Percentiles rank a stretch among this genome's conserved stretches.
Conservation (phyloP, 352 stramenopile species). For the Phytophthora uliginosa region DNA sequence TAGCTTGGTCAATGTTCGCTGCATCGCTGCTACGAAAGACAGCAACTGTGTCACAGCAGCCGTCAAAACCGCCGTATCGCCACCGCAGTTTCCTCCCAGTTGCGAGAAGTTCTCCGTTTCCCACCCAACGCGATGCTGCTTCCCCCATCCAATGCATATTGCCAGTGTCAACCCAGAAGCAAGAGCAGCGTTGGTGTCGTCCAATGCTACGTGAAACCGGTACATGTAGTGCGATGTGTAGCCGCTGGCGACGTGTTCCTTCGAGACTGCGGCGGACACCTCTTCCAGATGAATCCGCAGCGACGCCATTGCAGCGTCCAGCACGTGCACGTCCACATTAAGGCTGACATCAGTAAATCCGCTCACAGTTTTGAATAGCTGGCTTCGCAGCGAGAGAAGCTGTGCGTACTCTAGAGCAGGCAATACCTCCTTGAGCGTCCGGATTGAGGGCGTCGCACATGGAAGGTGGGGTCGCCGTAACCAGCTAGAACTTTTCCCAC, state of each 20-base stretch:
- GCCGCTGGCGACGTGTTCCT: background rate
- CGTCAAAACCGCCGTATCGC: background rate
- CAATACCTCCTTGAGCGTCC: background rate
- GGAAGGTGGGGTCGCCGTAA: conserved; percentile 18
- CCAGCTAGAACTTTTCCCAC: conserved; percentile 29
- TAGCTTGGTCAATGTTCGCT: background rate
- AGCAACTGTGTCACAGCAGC: background rate
- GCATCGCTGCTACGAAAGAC: background rate
- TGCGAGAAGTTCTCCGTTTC: background rate
- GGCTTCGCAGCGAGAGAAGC: background rate
- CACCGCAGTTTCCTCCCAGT: background rate
- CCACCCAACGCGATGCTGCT: background rate
- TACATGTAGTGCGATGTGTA: background rate
- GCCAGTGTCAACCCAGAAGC: background rate
- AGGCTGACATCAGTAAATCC: background rate
- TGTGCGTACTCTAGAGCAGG: conserved; percentile 6
- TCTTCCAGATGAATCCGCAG: background rate
- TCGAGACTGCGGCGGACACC: background rate
- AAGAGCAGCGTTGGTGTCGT: background rate
- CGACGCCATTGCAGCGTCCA: background rate
- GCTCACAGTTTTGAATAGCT: background rate
- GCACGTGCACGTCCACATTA: background rate
- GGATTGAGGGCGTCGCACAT: conserved; percentile 6
- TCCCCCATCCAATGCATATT: background rate
- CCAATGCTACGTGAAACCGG: no score